phyloP scores from a whole-genome alignment of 352 stramenopile genomes.

The Phytophthora syringae region DNA sequence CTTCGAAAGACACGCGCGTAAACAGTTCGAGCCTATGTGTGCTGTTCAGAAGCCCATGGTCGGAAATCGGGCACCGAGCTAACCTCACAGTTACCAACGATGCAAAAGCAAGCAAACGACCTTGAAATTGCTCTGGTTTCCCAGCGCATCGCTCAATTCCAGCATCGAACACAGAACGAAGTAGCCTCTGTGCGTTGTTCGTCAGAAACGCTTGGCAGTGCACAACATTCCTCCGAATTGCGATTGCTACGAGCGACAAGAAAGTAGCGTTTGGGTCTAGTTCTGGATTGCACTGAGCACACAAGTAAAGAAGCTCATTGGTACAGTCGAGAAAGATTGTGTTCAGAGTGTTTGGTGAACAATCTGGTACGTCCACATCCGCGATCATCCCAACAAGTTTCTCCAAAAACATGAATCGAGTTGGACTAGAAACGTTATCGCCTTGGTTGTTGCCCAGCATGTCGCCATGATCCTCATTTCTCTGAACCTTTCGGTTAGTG shows the following conservation, averaged over 20 bases:
- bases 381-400: conserved; percentile 19
- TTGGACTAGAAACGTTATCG: background rate
- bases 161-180: conserved; percentile 26
- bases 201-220: conserved; percentile 26
- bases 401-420: conserved; percentile 18
- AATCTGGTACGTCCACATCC: conserved; percentile 10
- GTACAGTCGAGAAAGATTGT: conserved; percentile 26
- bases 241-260: conserved; percentile 21
- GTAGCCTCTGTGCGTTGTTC: background rate
- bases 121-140: conserved; percentile 1
- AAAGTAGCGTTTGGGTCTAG: conserved; percentile 15
- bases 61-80: conserved; percentile 2
- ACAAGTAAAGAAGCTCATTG: conserved; percentile 24
- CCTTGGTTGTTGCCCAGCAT: background rate
- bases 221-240: conserved; percentile 5
- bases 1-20: conserved; percentile 24
- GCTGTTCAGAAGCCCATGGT: background rate
- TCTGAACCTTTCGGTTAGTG: background rate
- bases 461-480: background rate
- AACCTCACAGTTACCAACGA: conserved; percentile 17
- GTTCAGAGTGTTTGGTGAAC: conserved; percentile 21
- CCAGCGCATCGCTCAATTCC: conserved; percentile 11
- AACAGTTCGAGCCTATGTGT: conserved; percentile 8
- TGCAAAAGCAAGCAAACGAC: conserved; percentile 9
- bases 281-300: conserved; percentile 15